Percentiles rank a stretch among this genome's conserved stretches.
phyloP scores from a whole-genome alignment of 2,329 filamentous ascomycete genomes.

The Monosporascus sp. region DNA sequence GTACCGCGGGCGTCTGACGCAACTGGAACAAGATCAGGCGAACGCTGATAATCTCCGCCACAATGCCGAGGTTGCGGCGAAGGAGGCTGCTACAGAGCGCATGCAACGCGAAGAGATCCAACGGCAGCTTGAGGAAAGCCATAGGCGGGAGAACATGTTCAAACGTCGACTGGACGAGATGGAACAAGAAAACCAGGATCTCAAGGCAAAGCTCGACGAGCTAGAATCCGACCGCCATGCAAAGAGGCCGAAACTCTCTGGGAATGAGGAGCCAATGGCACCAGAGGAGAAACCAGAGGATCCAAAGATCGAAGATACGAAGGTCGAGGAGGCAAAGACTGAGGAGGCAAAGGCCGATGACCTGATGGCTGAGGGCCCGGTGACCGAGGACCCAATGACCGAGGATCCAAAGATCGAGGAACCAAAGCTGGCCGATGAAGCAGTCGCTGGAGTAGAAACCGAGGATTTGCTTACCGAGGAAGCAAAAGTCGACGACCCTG shows the following conservation, averaged over 20 bases:
- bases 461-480: not conserved
- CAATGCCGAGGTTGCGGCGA: conserved; percentile 46
- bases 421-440: no score
- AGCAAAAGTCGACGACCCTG: not conserved
- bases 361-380: not conserved
- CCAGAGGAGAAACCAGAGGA: conserved; percentile 8
- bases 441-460: no score
- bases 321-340: conserved; percentile 17
- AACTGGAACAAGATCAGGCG: conserved; percentile 72
- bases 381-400: not conserved
- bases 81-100: conserved; percentile 51
- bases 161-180: conserved; percentile 79
- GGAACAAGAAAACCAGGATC: conserved; percentile 47
- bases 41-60: conserved; percentile 49
- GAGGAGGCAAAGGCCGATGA: conserved; percentile 8
- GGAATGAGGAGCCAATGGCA: conserved; percentile 13
- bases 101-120: conserved; percentile 46
- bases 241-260: conserved; percentile 20
- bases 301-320: conserved; percentile 12
- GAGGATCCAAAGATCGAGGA: not conserved
- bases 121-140: conserved; percentile 67
- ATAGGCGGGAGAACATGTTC: conserved; percentile 72
- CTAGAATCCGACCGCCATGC: conserved; percentile 18
- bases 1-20: conserved; percentile 69
- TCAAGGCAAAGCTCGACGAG: conserved; percentile 21